Evolutionary conservation across 805 yeast species (phyloP), one percentile per base, ranked within the genome.

Genomic region (Wickerhamiella nectarea): DNA sequence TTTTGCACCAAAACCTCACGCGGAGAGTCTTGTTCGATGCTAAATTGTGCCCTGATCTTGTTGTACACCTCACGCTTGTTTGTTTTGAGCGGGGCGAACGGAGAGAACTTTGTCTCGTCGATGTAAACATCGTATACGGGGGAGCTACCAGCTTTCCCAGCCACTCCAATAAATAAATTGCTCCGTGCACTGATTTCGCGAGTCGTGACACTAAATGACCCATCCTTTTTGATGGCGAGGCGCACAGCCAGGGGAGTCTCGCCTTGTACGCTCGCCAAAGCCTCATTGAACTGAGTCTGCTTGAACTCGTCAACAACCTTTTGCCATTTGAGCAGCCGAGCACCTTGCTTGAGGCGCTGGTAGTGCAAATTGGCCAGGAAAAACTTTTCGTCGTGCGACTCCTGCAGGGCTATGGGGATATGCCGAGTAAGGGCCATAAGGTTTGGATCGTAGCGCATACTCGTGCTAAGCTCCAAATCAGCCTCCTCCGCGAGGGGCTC

Each of bases 401-500:
- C 48, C 40, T 50, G 54, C 48, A 53, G 48, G 24, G 58, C 57
- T 8, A 54, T 54, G 34, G 38, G 52, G 35, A 40, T 53, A 42
- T 42, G 50, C 38, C 45, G 49, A n/a, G 58, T 54, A 34, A 52
- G 47, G 25, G 56, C 52, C n/a, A 58, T 38, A 42, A 80, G 57
- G 8, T 57, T 51, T 1, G 93, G 89, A 51, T 83, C 93, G 55
- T 79, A 85, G 40, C 95, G 65, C 31, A 85, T 69, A 2, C 94
- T 77, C 33, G 86, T 72, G 22, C 84, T 61, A 12, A 84, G 58
- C 49, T 76, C 72, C 54, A 81, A 77, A 4, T 28, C 15, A 5
- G 65, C 65, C 9, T 46, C 45, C 12, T 56, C 50, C 19, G 25
- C 12, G 11, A 44, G 36, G 5, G 14, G 19, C 11, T 29, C 15